Evolutionary conservation across 768 basidiomycete species (phyloP), one percentile per base, ranked within the genome.

Genomic region (Pholiota conissans): DNA sequence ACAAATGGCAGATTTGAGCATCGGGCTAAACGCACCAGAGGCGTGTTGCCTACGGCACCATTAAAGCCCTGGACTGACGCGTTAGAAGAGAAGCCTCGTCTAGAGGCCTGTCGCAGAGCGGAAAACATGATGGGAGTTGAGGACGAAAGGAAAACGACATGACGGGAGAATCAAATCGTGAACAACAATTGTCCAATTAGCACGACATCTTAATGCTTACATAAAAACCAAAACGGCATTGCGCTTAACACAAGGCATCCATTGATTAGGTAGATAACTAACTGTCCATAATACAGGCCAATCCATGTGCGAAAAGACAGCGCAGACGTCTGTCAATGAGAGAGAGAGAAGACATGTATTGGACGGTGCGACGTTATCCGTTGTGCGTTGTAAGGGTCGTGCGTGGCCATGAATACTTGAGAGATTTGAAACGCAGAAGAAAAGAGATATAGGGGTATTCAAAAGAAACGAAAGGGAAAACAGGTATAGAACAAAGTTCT

Each of bases 31-130:
- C 85, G 66, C 58, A 95, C 95, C 42, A 98, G 77, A 55, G 96
- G 96, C 0, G 96, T 98, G 73, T 94, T 94, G 61, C 95, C 96
- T 42, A 98, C 83, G 26, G 95, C 87, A 5, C 89, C 93, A 9
- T 83, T 84, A 74, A 98, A 95, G 46, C 95, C 93, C 53, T 89
- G 75, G 24, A 87, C 89, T 16, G 79, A 63, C 22, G 74, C 63
- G 39, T 69, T 72, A 20, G 81, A 76, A 20, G 76, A 70, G 37
- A 80, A 76, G 13, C 67, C 58, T 55, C 72, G 75, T 55, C 60
- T 53, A 49, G 64, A 63, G 55, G 63, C 70, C 47, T 65, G 60
- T 53, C 67, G 72, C 35, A 73, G 65, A 30, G 64, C 69, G 56
- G 66, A 72, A 34, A 72, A 70, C 75, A 74, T 79, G 63, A 52